Percentiles rank a stretch among this genome's conserved stretches.
phyloP scores from a whole-genome alignment of 805 yeast genomes.

The Metschnikowia drakensbergensis region DNA sequence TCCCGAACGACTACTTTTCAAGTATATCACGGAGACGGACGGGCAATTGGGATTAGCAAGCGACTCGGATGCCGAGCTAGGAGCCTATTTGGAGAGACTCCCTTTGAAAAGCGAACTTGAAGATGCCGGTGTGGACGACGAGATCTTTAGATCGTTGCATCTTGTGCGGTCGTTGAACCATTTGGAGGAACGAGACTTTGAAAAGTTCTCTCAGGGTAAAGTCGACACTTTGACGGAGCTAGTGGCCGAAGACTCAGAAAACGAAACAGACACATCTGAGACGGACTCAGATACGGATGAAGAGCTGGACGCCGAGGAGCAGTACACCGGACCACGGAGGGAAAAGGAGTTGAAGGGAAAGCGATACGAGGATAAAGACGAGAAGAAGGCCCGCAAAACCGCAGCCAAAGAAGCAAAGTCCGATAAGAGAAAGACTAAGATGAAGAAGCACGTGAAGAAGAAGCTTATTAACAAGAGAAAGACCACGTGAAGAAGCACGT shows the following conservation, averaged over 20 bases:
- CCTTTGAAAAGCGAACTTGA: slow-evolving; percentile 55
- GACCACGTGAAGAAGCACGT: slow-evolving; percentile 10
- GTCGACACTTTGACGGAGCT: slow-evolving; percentile 71
- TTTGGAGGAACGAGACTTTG: slow-evolving; percentile 86
- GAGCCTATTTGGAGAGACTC: slow-evolving; percentile 42
- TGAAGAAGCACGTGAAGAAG: slow-evolving; percentile 81
- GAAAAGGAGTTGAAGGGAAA: slow-evolving; percentile 56
- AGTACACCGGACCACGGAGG: slow-evolving; percentile 21
- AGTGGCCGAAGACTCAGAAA: slow-evolving; percentile 30
- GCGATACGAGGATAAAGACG: slow-evolving; percentile 73
- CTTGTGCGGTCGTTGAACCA: slow-evolving; percentile 76
- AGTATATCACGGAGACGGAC: slow-evolving; percentile 59
- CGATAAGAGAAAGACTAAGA: slow-evolving; percentile 75
- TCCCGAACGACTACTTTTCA: slow-evolving; percentile 78
- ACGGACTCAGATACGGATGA: slow-evolving; percentile 20
- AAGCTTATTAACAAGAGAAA: slow-evolving; percentile 53
- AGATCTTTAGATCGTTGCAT: slow-evolving; percentile 78
- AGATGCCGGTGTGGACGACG: slow-evolving; percentile 66
- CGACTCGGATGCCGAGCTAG: slow-evolving; percentile 41
- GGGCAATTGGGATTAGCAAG: slow-evolving; percentile 33
- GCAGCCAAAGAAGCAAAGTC: slow-evolving; percentile 72
- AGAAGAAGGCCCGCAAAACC: slow-evolving; percentile 68
- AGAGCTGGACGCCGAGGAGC: slow-evolving; percentile 28
- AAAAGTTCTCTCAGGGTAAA: slow-evolving; percentile 72
- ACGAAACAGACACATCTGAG: slow-evolving; percentile 2